Evolutionary conservation across 345 rosid species (phyloP), one percentile per base, ranked within the genome.

Genomic region (Citrus hindsii): DNA sequence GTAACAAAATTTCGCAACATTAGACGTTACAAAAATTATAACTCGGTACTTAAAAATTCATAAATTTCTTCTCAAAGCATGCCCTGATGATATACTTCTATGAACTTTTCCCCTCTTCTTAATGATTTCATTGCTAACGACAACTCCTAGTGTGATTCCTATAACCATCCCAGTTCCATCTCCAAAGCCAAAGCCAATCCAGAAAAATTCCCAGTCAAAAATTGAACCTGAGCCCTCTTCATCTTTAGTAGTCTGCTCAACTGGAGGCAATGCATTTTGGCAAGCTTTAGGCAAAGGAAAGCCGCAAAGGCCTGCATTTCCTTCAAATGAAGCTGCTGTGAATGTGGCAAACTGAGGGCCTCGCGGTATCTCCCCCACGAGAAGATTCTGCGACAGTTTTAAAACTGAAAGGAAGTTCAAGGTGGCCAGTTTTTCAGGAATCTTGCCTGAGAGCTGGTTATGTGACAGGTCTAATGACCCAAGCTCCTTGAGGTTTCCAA

Each of bases 401-500:
- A 71, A 14, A 18, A 51, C n/a, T 51, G 51, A 42, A 0, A 79
- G 24, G 28, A 75, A 79, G 14, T 62, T 59, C 10, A 74, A 62
- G 6, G 8, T n/a, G 59, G 37, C 12, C 38, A 83, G 69, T 5
- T 75, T 21, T 8, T 0, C 46, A 66, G 86, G 82, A n/a, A 83
- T 83, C 30, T 71, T 51, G 19, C 87, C 76, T 0, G 74, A 76
- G 19, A 84, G 51, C 19, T 78, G 27, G 60, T 81, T 84, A 0
- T 19, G 37, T 0, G 84, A 80, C 33, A 81, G 75, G 59, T 74
- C 84, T 64, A 83, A 62, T 19, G 75, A 35, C 12, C 72, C 82
- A 0, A 84, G 73, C 0, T 67, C 22, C 0, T 12, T 51, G 1
- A 81, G 18, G 22, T 71, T 53, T 0, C 35, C 76, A 0, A 79